These are phyloP conservation scores for Veloboletus limbatus DNA, from an alignment of 1,284 basidiomycete species.

Conservation along the genomic window DNA sequence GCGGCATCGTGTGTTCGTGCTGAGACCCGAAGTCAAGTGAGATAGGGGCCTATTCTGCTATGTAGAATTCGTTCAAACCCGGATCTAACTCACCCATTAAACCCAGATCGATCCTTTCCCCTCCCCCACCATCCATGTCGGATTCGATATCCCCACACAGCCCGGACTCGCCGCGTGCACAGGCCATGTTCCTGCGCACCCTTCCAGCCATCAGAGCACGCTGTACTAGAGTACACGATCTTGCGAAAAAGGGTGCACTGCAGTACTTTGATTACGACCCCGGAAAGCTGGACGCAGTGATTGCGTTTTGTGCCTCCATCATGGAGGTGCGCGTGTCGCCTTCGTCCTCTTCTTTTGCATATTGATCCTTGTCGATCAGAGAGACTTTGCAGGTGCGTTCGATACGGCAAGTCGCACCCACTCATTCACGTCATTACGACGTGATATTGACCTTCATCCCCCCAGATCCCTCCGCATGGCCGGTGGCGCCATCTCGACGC, in stretches of 20 bases:
- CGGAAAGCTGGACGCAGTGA: constrained; percentile 67
- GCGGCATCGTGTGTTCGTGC: no score
- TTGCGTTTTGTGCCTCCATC: constrained; percentile 79
- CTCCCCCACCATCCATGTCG: no score
- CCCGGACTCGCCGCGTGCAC: constrained; percentile 30
- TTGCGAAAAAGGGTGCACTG: constrained; percentile 70
- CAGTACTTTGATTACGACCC: constrained; percentile 87
- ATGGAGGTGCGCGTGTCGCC: constrained; percentile 75
- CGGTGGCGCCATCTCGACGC: constrained; percentile 88
- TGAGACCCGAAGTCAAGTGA: no score
- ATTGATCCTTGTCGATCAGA: constrained; percentile 39
- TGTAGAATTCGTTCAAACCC: no score
- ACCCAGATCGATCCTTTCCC: no score
- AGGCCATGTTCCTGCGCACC: constrained; percentile 77
- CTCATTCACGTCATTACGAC: no score
- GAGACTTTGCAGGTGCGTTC: constrained; percentile 79
- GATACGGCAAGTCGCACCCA: constrained; percentile 56
- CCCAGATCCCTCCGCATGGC: constrained; percentile 91
- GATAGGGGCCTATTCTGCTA: constrained; percentile 3
- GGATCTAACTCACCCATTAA: no score
- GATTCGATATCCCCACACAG: no score
- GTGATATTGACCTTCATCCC: no score
- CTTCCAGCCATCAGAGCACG: constrained; percentile 86
- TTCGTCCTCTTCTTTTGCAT: neutral
- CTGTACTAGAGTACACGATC: constrained; percentile 74